Conservation (phyloP, 2,329 filamentous ascomycete genomes). For the Ophiostoma montium region DNA sequence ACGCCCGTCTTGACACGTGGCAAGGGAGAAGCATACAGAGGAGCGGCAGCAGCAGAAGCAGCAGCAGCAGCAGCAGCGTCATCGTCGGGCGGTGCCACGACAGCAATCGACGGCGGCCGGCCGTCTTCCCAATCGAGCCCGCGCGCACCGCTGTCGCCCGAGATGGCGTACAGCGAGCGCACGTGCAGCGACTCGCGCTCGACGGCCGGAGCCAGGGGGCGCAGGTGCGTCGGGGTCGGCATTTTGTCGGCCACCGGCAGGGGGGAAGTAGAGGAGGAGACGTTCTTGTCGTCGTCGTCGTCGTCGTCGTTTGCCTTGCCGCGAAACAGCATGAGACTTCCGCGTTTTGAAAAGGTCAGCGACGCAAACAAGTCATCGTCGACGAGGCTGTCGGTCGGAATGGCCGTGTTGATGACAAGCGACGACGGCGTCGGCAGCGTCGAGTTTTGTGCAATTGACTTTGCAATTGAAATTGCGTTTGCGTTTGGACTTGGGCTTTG, state of each 20-base stretch:
- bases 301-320: slow-evolving; percentile 29
- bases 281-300: too few species aligned
- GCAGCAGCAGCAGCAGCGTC: not conserved
- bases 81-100: slow-evolving; percentile 27
- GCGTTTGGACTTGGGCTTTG: too few species aligned
- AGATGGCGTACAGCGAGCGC: slow-evolving; percentile 47
- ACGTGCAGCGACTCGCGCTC: slow-evolving; percentile 54
- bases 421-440: too few species aligned
- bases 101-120: slow-evolving; percentile 30
- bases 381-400: slow-evolving; percentile 41
- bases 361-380: slow-evolving; percentile 43
- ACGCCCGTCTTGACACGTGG: slow-evolving; percentile 4
- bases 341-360: slow-evolving; percentile 47
- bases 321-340: slow-evolving; percentile 49
- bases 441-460: too few species aligned
- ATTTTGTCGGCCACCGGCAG: too few species aligned
- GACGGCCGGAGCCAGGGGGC: slow-evolving; percentile 29
- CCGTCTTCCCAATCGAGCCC: slow-evolving; percentile 38
- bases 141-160: slow-evolving; percentile 25
- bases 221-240: too few species aligned
- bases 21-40: not conserved
- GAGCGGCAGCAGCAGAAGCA: not conserved
- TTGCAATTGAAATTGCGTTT: too few species aligned
- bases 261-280: too few species aligned
- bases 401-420: slow-evolving; percentile 36